Conservation (phyloP, 768 basidiomycete species). For the Leccinum sublutescens region DNA sequence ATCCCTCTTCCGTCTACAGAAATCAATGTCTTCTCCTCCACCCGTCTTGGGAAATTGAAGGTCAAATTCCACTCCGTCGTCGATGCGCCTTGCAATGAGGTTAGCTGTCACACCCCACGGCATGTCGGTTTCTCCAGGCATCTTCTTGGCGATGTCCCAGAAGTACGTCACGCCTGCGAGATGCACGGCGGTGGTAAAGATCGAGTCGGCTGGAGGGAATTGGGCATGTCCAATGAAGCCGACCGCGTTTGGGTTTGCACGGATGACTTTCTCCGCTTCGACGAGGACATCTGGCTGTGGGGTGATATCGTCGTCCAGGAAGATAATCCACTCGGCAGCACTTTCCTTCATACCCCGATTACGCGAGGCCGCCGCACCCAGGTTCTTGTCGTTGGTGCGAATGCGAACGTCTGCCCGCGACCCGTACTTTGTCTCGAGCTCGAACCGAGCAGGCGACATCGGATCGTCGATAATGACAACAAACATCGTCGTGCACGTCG, state of each 20-base stretch:
- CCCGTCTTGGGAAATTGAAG: constrained; percentile 58
- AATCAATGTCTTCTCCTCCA: constrained; percentile 64
- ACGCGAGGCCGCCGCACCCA: constrained; percentile 53
- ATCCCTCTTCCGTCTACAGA: constrained; percentile 47
- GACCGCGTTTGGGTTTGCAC: constrained; percentile 43
- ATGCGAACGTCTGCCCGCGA: constrained; percentile 52
- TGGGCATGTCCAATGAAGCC: constrained; percentile 53
- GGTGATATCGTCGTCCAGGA: constrained; percentile 59
- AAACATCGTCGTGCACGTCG: constrained; percentile 49
- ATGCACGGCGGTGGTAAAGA: constrained; percentile 55
- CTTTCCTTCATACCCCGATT: constrained; percentile 56
- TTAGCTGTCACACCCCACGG: constrained; percentile 68
- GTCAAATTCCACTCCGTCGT: constrained; percentile 47
- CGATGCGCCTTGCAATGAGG: constrained; percentile 46
- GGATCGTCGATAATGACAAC: constrained; percentile 60
- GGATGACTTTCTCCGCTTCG: constrained; percentile 47
- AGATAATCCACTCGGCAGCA: constrained; percentile 55
- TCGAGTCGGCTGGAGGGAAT: constrained; percentile 46
- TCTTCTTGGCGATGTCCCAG: constrained; percentile 58
- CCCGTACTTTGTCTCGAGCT: constrained; percentile 40
- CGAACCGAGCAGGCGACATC: constrained; percentile 36
- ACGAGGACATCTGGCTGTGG: constrained; percentile 43
- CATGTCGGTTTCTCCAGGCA: constrained; percentile 39
- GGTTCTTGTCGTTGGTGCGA: constrained; percentile 45
- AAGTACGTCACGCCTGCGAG: constrained; percentile 58